Evolutionary conservation across 345 rosid species (phyloP).

Genomic region (Psidium friedrichsthalianum): DNA sequence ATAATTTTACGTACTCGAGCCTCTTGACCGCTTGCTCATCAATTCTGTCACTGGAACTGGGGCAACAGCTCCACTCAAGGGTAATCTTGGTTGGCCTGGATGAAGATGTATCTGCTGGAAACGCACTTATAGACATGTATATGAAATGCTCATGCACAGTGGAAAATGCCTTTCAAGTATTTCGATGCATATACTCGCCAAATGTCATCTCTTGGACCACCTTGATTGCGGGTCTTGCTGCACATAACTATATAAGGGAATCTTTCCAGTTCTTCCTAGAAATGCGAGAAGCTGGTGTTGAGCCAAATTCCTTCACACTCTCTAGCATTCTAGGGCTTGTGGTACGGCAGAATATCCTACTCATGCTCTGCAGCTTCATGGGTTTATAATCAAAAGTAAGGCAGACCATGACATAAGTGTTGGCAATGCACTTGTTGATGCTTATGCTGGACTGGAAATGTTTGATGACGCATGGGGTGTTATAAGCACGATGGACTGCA

Average conservation of each 20-base stretch:
- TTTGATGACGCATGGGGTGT: conserved; percentile 37
- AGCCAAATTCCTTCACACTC: conserved; percentile 49
- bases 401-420: conserved; percentile 15
- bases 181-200: conserved; percentile 29
- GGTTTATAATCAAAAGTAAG: conserved; percentile 28
- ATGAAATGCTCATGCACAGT: conserved; percentile 36
- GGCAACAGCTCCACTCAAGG: conserved; percentile 50
- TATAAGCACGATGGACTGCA: conserved; percentile 25
- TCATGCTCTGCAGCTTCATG: conserved; percentile 36
- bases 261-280: conserved; percentile 23
- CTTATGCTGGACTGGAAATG: conserved; percentile 38
- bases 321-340: conserved; percentile 38
- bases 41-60: conserved; percentile 26
- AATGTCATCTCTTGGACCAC: conserved; percentile 70
- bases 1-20: conserved; percentile 17
- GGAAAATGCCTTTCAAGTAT: conserved; percentile 32
- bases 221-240: conserved; percentile 46
- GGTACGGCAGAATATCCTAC: conserved; percentile 8
- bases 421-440: conserved; percentile 53
- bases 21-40: conserved; percentile 28
- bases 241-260: conserved; percentile 25
- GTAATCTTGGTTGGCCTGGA: conserved; percentile 35
- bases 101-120: conserved; percentile 37
- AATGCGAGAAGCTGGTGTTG: conserved; percentile 40
- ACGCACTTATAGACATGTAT: conserved; percentile 60